Evolutionary conservation across 78 protist genomes (phyloP).

Genomic region (Dictyostelium firmibasis): DNA sequence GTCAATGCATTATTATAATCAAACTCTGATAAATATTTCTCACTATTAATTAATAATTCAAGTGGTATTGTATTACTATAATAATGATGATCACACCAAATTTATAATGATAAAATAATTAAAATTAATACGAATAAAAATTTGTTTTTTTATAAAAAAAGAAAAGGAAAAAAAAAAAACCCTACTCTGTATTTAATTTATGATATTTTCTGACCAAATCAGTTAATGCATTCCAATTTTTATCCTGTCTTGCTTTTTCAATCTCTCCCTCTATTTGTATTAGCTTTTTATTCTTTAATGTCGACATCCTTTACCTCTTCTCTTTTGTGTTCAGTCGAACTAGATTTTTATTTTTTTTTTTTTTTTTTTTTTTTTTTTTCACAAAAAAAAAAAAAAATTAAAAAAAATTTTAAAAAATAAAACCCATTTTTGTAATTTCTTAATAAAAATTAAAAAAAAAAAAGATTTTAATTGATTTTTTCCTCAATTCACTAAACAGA

Average conservation of each 20-base stretch:
- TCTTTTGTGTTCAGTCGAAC: not conserved
- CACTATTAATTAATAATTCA: constrained; percentile 39
- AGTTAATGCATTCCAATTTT: constrained; percentile 18
- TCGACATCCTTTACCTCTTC: constrained; percentile 16
- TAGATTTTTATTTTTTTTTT: not conserved
- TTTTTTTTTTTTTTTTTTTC: too few relatives aligned
- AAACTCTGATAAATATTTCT: constrained; percentile 50
- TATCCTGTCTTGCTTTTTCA: constrained; percentile 68
- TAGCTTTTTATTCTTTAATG: constrained; percentile 13
- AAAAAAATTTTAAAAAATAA: too few relatives aligned
- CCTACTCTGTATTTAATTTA: not conserved
- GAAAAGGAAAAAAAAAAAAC: not conserved
- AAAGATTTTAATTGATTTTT: too few relatives aligned
- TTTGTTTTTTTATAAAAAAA: not conserved
- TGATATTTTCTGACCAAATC: constrained; percentile 6
- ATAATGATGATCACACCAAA: not conserved
- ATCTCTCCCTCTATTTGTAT: constrained; percentile 32
- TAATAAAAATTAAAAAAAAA: too few relatives aligned
- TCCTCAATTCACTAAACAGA: too few relatives aligned
- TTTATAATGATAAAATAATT: not conserved
- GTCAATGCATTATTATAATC: constrained; percentile 43
- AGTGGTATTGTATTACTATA: not conserved
- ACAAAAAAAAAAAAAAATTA: too few relatives aligned
- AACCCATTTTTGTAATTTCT: too few relatives aligned
- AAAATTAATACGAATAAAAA: not conserved